Evolutionary conservation across 345 rosid species (phyloP), one percentile per base, ranked within the genome.

Genomic region (Draba incana): DNA sequence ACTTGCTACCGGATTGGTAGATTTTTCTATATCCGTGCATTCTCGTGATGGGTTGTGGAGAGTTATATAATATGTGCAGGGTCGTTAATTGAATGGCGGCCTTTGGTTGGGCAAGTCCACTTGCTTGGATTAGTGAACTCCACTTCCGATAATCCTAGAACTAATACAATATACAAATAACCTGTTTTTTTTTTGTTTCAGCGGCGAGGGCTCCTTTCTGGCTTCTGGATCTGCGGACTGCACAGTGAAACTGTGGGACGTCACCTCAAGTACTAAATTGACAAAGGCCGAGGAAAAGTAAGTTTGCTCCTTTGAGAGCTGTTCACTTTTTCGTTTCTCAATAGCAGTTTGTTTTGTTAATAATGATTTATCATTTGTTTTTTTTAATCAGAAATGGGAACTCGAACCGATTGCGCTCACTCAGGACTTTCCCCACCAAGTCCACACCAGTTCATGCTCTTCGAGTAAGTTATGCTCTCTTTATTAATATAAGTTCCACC

Each of bases 201-300:
- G 99, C 12, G 78, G 89, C 58, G 99, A 95, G 84, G 97, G 99
- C 35, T 82, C 92, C 33, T 90, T 95, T 74, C 90, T 94, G 14
- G 98, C 97, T 45, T 91, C 99, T 52, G 98, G 99, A 68, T 92
- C 99, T 50, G 99, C 98, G 6, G 98, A 92, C 82, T 86, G 87
- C 84, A 92, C 88, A 11, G 87, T 92, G 43, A 94, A 89, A 80
- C 77, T 94, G 44, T 91, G 98, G 99, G 98, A 91, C 55, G 93
- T 89, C 58, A 85, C 81, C 66, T 64, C 84, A 42, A 89, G 96
- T 70, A 71, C 90, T 15, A 94, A 89, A 74, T 53, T 54, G 42
- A 78, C 86, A 8, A 83, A 75, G 78, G 77, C 80, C 13, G 98
- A 91, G 76, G 99, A 89, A 63, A 87, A 75, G 87, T 84, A 76